Evolutionary conservation across 1,139 yeast species (phyloP).

Genomic region (Geotrichum cucujoidarum): DNA sequence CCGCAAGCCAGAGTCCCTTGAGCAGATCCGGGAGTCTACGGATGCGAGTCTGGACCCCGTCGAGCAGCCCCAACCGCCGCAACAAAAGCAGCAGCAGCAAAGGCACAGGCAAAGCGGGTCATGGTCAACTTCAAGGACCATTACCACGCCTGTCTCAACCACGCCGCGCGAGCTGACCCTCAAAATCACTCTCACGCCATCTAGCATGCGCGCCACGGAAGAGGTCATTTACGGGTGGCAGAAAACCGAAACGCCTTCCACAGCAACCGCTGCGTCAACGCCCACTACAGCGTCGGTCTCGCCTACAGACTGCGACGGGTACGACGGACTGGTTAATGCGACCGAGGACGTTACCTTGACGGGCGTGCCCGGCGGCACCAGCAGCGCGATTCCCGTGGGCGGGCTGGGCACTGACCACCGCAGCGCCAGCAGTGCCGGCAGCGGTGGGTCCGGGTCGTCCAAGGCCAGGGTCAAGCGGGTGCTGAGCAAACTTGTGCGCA

Average conservation of each 20-base stretch:
- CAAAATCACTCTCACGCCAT: constrained; percentile 32
- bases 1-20: not conserved
- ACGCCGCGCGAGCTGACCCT: constrained; percentile 32
- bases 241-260: too few relatives aligned
- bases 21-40: not conserved
- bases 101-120: not conserved
- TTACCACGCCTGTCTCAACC: constrained; percentile 8
- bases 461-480: constrained; percentile 26
- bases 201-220: constrained; percentile 33
- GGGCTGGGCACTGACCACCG: constrained; percentile 24
- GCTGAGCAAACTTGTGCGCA: constrained; percentile 26
- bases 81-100: not conserved
- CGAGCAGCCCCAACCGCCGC: not conserved
- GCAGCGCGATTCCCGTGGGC: constrained; percentile 23
- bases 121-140: not conserved
- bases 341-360: constrained; percentile 1
- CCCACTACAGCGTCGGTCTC: not conserved
- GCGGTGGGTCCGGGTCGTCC: constrained; percentile 10
- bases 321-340: constrained; percentile 5
- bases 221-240: constrained; percentile 34
- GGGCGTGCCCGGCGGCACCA: not conserved
- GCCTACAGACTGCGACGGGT: not conserved
- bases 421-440: too few relatives aligned
- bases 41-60: not conserved
- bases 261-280: too few relatives aligned